A percentile compares a stretch with the other conserved stretches of the same genome.
phyloP scores from a whole-genome alignment of 352 stramenopile species.

The Globisporangium recalcitrans region DNA sequence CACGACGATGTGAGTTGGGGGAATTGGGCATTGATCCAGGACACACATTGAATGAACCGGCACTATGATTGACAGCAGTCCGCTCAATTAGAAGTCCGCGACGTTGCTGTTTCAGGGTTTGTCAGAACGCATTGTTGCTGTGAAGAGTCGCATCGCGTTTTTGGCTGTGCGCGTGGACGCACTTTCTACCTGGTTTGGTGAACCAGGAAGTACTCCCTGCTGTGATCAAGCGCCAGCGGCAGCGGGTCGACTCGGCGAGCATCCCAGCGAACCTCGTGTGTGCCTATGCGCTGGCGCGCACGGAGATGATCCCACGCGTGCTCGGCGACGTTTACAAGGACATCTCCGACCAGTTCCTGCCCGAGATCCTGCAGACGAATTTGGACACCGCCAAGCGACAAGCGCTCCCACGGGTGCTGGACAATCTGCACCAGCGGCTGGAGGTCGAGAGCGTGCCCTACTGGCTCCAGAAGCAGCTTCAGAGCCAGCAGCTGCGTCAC shows the following conservation, averaged over 20 bases:
- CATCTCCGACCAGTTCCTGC: slow-evolving; percentile 48
- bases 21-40: too few species aligned
- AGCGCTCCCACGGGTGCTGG: slow-evolving; percentile 52
- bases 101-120: too few species aligned
- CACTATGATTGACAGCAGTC: too few species aligned
- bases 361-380: slow-evolving; percentile 32
- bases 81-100: too few species aligned
- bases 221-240: slow-evolving; percentile 36
- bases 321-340: slow-evolving; percentile 54
- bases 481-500: slow-evolving; percentile 33
- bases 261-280: slow-evolving; percentile 41
- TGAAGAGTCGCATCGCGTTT: too few species aligned
- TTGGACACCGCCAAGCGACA: slow-evolving; percentile 21
- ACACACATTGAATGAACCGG: too few species aligned
- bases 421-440: slow-evolving; percentile 40
- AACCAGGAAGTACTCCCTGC: slow-evolving; percentile 30
- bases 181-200: slow-evolving; percentile 39
- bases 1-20: too few species aligned
- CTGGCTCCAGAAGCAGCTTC: slow-evolving; percentile 38
- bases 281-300: slow-evolving; percentile 44
- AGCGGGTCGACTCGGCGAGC: slow-evolving; percentile 37
- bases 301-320: slow-evolving; percentile 54
- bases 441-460: slow-evolving; percentile 46
- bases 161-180: slow-evolving; percentile 43
- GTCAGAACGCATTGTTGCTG: too few species aligned